phyloP scores from a whole-genome alignment of 2,329 filamentous ascomycete species.

The Cytospora piceae region DNA sequence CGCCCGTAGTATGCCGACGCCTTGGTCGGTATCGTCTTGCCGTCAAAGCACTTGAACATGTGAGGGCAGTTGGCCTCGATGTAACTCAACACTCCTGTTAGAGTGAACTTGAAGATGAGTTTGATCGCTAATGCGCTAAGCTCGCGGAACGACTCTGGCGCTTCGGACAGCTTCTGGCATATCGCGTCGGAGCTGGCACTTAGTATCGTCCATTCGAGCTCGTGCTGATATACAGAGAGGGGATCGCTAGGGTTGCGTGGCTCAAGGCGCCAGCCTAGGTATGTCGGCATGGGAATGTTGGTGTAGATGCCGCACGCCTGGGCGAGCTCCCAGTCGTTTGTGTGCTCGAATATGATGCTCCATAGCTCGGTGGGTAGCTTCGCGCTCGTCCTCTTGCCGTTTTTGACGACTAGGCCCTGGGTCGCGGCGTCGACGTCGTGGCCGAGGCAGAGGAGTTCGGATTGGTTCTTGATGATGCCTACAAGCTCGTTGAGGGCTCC shows the following conservation, averaged over 20 bases:
- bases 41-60: constrained; percentile 85
- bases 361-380: constrained; percentile 83
- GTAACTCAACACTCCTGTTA: constrained; percentile 76
- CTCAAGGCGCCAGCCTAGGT: constrained; percentile 64
- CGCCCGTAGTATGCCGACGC: constrained; percentile 86
- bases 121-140: constrained; percentile 83
- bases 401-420: constrained; percentile 41
- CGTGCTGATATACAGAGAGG: constrained; percentile 72
- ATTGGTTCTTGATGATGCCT: constrained; percentile 75
- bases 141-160: constrained; percentile 69
- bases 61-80: constrained; percentile 65
- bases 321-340: constrained; percentile 89
- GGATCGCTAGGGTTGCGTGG: constrained; percentile 65
- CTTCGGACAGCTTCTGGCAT: constrained; percentile 72
- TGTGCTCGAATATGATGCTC: constrained; percentile 82
- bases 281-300: constrained; percentile 68
- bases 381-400: constrained; percentile 42
- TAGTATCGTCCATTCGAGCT: constrained; percentile 84
- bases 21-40: constrained; percentile 83
- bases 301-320: constrained; percentile 81
- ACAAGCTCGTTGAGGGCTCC: constrained; percentile 72
- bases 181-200: constrained; percentile 71
- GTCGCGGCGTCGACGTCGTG: constrained; percentile 66
- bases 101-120: constrained; percentile 88
- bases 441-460: constrained; percentile 74